Evolutionary conservation across 169 alveolate species (phyloP), one percentile per base, ranked within the genome.

Genomic region (Miamiensis avidus): DNA sequence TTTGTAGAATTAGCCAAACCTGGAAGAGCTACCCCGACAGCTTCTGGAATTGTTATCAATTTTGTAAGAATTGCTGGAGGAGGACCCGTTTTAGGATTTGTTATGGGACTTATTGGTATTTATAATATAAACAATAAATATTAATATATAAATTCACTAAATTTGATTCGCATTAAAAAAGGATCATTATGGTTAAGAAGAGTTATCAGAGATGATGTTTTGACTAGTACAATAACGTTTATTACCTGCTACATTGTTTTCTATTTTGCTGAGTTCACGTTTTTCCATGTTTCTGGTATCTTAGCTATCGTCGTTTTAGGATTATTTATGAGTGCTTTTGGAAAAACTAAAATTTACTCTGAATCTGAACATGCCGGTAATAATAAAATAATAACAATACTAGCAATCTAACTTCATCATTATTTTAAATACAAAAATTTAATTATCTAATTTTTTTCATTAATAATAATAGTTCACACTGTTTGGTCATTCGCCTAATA

Each of bases 291-390:
- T 34, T 87, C 93, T 34, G 96, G 95, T 26, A 83, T 91, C 26
- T 74, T 93, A 1, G 86, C 96, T 25, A 84, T 91, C 64, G 95
- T 93, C 1, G 88, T 91, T 26, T 81, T 88, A 11, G 96, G 96
- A n/a, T 86, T 93, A 1, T 93, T 87, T 79, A 91, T 92, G 96
- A 89, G 93, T 29, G 89, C 89, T 20, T 74, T 72, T 76, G 96
- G 96, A 16, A 89, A 82, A 76, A 89, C 96, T 1, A 82, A 82
- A 33, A 88, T 93, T n/a, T 75, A 89, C 34, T 85, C 89, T 20
- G 85, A 75, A 73, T 87, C 89, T 31, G 96, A 91, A 74, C 88
- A 89, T 31, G 82, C 92, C n/a, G n/a, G n/a, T n/a, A n/a, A n/a
- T n/a, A n/a, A n/a, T n/a, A n/a, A n/a, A n/a, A n/a, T n/a, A n/a